These are phyloP conservation scores for Neurospora tetrasperma DNA, from an alignment of 495 filamentous ascomycete genomes.

Conservation along the genomic window DNA sequence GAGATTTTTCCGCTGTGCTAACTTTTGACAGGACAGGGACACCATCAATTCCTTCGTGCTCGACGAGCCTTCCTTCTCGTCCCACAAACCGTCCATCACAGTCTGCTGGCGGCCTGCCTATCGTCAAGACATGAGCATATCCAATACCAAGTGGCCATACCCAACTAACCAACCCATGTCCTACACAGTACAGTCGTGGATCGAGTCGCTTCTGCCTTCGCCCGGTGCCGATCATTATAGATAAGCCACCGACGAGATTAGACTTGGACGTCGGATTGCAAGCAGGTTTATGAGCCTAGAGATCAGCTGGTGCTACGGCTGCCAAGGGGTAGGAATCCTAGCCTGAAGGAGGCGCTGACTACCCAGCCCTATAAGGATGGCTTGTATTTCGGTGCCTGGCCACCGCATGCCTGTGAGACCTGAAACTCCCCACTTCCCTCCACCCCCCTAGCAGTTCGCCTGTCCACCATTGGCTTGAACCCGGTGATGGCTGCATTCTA, in stretches of 20 bases:
- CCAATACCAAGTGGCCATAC: no score
- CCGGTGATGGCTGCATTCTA: not conserved
- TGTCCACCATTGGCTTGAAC: not conserved
- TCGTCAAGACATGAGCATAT: no score
- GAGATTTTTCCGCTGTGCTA: no score
- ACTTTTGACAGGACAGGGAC: no score
- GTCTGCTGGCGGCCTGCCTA: no score
- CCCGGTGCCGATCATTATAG: not conserved
- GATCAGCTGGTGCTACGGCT: not conserved
- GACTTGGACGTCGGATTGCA: not conserved
- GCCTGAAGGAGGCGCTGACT: not conserved
- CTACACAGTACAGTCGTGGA: not conserved
- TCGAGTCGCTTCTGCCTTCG: not conserved
- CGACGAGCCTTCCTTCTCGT: no score
- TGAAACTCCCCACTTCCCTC: not conserved
- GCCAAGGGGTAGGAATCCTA: no score
- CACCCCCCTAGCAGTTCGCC: not conserved
- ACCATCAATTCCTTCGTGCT: no score
- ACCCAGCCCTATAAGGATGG: not conserved
- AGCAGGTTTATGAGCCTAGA: not conserved
- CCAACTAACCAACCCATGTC: no score
- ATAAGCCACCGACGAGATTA: not conserved
- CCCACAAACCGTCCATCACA: no score
- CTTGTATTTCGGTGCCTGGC: not conserved
- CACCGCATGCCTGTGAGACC: not conserved